phyloP scores from a whole-genome alignment of 2,329 filamentous ascomycete genomes.

The Alternaria hordeiaustralica region DNA sequence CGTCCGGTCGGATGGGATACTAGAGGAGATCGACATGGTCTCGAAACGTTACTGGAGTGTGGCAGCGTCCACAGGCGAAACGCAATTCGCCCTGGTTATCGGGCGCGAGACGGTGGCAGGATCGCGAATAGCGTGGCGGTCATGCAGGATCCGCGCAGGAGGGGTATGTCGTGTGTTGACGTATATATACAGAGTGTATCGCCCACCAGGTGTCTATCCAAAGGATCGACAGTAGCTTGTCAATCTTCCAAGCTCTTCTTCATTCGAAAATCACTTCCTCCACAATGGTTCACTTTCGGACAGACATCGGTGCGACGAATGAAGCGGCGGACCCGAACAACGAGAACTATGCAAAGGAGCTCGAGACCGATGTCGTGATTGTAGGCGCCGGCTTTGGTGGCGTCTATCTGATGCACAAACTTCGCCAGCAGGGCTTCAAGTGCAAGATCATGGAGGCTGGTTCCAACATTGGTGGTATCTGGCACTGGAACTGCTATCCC shows the following conservation, averaged over 20 bases:
- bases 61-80: slow-evolving; percentile 3
- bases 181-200: slow-evolving; percentile 22
- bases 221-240: neutral
- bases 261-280: neutral
- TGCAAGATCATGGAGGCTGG: slow-evolving; percentile 52
- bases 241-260: neutral
- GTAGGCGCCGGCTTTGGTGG: slow-evolving; percentile 53
- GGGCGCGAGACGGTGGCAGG: slow-evolving; percentile 1
- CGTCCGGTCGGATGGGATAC: slow-evolving; percentile 21
- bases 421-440: slow-evolving; percentile 49
- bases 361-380: slow-evolving; percentile 48
- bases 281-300: slow-evolving; percentile 42
- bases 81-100: neutral
- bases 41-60: neutral
- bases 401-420: slow-evolving; percentile 51
- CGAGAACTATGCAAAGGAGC: slow-evolving; percentile 44
- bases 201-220: neutral
- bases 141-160: slow-evolving; percentile 12
- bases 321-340: slow-evolving; percentile 23
- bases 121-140: slow-evolving; percentile 14
- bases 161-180: slow-evolving; percentile 20
- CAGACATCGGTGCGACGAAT: slow-evolving; percentile 40
- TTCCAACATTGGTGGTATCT: slow-evolving; percentile 52
- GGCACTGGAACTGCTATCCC: slow-evolving; percentile 55
- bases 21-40: neutral